Evolutionary conservation across 1,284 basidiomycete species (phyloP), one percentile per base, ranked within the genome.

Genomic region (Pyrrhoderma lamaoense): DNA sequence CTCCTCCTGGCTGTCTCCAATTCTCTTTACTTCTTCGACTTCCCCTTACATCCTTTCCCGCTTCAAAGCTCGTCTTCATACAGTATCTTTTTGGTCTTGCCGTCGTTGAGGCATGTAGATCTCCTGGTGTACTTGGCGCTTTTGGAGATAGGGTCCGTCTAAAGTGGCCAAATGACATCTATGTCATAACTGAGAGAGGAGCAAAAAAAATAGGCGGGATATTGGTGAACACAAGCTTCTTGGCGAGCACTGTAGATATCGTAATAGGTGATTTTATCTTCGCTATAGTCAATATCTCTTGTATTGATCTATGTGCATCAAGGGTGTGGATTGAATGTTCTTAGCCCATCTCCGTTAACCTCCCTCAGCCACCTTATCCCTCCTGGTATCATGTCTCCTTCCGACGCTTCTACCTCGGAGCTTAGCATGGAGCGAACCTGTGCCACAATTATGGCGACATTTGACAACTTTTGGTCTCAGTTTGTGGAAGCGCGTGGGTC

Each of bases 81-180:
- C 96, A 99, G 63, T 99, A 99, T 64, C 76, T 99, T 0, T 88
- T 89, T 54, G 90, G 87, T 0, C 70, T 99, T 25, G 91, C 94
- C 0, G 84, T 98, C n/a, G 81, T 85, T 2, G 87, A 94, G 60
- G 93, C 91, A 0, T 85, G 89, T 57, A 70, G 79, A 1, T 71
- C 76, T 27, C 65, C 69, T 11, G 65, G 57, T 3, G 70, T 82
- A 8, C 69, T 89, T 1, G 82, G 73, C 9, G 66, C 65, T 22
- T 71, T 71, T 55, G 86, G 82, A 0, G 69, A 73, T 11, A 73
- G 72, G 3, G 77, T 95, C 3, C 77, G 82, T 44, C 73, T 99
- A 49, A 99, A 99, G 67, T 99, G 96, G 96, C 95, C 95, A 9
- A 99, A 99, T 62, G 95, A 99, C 63, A 72, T 99, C 5, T 99